Evolutionary conservation across 139 green algal species (phyloP).

Genomic region (Chlamydomonas asymmetrica): DNA sequence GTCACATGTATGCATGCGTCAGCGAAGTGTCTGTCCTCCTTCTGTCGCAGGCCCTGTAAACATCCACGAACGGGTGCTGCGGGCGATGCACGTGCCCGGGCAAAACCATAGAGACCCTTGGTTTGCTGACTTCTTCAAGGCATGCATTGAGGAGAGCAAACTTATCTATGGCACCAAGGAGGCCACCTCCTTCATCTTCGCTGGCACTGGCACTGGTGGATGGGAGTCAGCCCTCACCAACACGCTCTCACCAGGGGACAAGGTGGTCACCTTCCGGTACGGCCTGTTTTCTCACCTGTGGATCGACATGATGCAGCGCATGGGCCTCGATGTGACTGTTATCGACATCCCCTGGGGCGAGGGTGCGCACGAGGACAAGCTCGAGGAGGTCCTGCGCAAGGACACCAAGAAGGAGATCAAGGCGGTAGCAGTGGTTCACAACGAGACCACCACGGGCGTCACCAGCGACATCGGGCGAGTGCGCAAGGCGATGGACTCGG

Average conservation of each 20-base stretch:
- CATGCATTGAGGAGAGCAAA: constrained; percentile 84
- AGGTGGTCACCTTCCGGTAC: constrained; percentile 85
- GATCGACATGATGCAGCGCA: constrained; percentile 97
- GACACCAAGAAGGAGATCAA: constrained; percentile 92
- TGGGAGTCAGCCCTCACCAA: constrained; percentile 94
- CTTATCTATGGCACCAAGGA: constrained; percentile 75
- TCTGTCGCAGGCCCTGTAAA: constrained; percentile 92
- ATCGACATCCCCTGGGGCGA: constrained; percentile 91
- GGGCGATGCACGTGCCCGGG: constrained; percentile 85
- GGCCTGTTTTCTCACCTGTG: constrained; percentile 94
- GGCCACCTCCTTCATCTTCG: constrained; percentile 93
- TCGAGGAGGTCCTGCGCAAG: constrained; percentile 70
- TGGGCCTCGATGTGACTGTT: constrained; percentile 89
- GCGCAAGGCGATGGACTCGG: constrained; percentile 72
- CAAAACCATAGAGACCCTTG: constrained; percentile 95
- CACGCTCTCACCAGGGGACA: constrained; percentile 93
- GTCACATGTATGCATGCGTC: neutral
- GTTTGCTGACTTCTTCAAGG: constrained; percentile 86
- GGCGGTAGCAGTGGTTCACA: constrained; percentile 95
- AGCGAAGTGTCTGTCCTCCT: too few species aligned
- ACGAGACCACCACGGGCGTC: constrained; percentile 95
- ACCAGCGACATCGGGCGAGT: constrained; percentile 82
- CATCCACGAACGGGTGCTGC: constrained; percentile 89
- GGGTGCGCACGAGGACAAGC: constrained; percentile 77
- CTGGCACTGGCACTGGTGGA: constrained; percentile 81